Evolutionary conservation across 441 rosid species (phyloP), one percentile per base, ranked within the genome.

Genomic region (Macaranga tanarius): DNA sequence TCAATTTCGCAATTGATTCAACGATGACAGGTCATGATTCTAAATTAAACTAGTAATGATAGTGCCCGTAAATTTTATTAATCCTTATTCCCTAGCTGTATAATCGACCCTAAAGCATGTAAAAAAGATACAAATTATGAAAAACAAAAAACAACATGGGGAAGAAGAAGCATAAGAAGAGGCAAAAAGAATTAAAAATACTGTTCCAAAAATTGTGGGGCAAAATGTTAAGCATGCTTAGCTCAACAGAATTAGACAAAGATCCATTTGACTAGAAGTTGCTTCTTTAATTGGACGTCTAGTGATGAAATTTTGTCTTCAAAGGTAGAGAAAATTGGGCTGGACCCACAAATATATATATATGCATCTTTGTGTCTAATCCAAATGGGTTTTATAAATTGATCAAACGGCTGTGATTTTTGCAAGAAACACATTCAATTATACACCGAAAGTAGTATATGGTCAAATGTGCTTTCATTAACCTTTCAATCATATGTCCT

Each of bases 391-490:
- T 13, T 38, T n/a, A 20, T 50, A 5, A 55, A 4, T 19, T 22
- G 25, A 78, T 69, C 74, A 12, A 34, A 34, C 1, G 78, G 82
- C 56, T 20, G 65, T 34, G 73, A 75, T 72, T 50, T 62, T 22
- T 48, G 11, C 5, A 13, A 48, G 16, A 1, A 13, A 56, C 11
- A 22, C 52, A 26, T 69, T 42, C 42, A 76, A 72, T 66, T 64
- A 55, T 31, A 57, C 85, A 71, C 85, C 85, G 82, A 85, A 83
- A 78, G 85, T 28, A 34, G 62, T 16, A 45, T 71, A 70, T 76
- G 79, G 83, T 85, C 85, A 86, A 85, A 72, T 45, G 69, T 64
- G 85, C 70, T 80, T 76, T 76, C 81, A 71, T 51, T 75, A 34
- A 34, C 73, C 67, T 59, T 57, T 42, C 23, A 67, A 58, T 25